Conservation (phyloP, 257 asterid genomes). For the Solanum bulbocastanum region DNA sequence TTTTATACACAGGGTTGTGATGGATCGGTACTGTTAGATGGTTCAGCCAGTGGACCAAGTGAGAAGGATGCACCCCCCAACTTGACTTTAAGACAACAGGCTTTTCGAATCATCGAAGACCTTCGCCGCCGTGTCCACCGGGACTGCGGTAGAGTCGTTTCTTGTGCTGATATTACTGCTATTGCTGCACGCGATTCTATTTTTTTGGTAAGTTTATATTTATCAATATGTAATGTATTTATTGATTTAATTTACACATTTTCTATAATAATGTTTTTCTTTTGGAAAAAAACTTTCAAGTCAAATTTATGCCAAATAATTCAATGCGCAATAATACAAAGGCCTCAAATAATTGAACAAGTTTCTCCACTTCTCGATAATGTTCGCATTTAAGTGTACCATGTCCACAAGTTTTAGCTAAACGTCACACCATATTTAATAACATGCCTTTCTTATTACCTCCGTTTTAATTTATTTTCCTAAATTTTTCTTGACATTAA, state of each 20-base stretch:
- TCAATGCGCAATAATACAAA: neutral
- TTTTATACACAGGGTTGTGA: slow-evolving; percentile 13
- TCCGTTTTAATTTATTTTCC: neutral
- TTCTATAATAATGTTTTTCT: neutral
- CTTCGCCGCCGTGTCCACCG: slow-evolving; percentile 2
- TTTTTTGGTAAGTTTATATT: neutral
- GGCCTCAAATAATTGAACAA: neutral
- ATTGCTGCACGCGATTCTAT: slow-evolving; percentile 20
- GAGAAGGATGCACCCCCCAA: slow-evolving; percentile 25
- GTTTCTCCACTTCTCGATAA: neutral
- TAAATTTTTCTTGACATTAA: too few relatives aligned
- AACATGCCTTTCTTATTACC: neutral
- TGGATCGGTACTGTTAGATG: slow-evolving; percentile 12
- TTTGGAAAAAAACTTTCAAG: neutral
- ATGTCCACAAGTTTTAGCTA: neutral
- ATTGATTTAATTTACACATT: neutral
- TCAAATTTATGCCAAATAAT: neutral
- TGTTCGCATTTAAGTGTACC: neutral
- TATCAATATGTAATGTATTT: neutral
- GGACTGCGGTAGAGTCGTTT: slow-evolving; percentile 15
- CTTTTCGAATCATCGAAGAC: slow-evolving; percentile 7
- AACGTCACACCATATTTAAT: neutral
- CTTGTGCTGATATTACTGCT: slow-evolving; percentile 15
- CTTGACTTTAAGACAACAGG: slow-evolving; percentile 3
- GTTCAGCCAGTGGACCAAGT: slow-evolving; percentile 20